phyloP scores from a whole-genome alignment of 148 eudicot genomes.

The Cornus controversa region DNA sequence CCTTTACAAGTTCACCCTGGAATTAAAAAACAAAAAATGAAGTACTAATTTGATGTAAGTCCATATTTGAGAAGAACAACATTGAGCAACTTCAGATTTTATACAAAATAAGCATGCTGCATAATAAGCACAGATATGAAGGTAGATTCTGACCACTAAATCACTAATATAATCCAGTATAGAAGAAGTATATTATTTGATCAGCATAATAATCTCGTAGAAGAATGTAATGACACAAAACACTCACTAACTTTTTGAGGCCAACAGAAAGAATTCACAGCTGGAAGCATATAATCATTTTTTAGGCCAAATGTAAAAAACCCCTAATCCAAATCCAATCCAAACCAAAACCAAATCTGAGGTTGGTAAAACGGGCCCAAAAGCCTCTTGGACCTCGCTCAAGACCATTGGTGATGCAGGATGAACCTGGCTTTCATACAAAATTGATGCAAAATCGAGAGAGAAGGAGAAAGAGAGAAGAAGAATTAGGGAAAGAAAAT shows the following conservation, averaged over 20 bases:
- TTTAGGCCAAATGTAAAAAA: too few relatives aligned
- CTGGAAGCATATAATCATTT: too few relatives aligned
- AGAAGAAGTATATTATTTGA: background rate
- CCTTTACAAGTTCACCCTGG: slow-evolving; percentile 87
- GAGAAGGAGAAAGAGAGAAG: too few relatives aligned
- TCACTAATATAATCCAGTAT: background rate
- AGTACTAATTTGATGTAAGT: background rate
- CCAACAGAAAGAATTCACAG: too few relatives aligned
- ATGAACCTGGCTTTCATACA: too few relatives aligned
- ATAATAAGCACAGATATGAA: background rate
- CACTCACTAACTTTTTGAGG: background rate
- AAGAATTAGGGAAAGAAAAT: too few relatives aligned
- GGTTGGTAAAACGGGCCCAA: too few relatives aligned
- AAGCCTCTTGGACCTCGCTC: too few relatives aligned
- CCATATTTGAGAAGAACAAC: background rate
- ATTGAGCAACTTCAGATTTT: background rate
- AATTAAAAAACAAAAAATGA: slow-evolving; percentile 7
- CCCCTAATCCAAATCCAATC: too few relatives aligned
- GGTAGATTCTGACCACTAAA: background rate
- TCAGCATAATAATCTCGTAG: background rate
- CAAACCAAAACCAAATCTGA: too few relatives aligned
- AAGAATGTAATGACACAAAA: background rate
- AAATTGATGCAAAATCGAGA: too few relatives aligned
- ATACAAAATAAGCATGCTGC: background rate
- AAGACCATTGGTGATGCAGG: too few relatives aligned